A percentile compares a stretch with the other conserved stretches of the same genome.
phyloP scores from a whole-genome alignment of 805 yeast genomes.

The Starmerella geochares region DNA sequence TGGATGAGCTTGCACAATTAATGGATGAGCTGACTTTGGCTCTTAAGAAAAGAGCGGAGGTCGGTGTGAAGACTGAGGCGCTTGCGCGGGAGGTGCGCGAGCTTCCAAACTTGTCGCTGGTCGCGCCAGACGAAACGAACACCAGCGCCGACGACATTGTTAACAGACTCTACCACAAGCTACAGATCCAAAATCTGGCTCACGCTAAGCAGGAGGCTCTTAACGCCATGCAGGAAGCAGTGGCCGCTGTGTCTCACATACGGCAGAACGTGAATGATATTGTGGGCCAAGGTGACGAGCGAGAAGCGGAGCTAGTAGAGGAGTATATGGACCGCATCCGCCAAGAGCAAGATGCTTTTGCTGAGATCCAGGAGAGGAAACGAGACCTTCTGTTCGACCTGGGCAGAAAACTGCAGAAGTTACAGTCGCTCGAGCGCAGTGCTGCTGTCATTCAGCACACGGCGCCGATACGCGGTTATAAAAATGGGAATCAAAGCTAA shows the following conservation, averaged over 20 bases:
- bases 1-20: conserved; percentile 25
- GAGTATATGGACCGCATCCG: conserved; percentile 17
- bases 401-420: neutral
- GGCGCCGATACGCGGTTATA: neutral
- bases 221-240: conserved; percentile 17
- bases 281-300: conserved; percentile 10
- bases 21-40: conserved; percentile 27
- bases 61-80: conserved; percentile 19
- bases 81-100: conserved; percentile 24
- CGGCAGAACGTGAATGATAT: conserved; percentile 15
- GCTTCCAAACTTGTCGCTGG: conserved; percentile 19
- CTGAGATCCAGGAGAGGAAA: conserved; percentile 14
- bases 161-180: conserved; percentile 12
- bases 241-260: conserved; percentile 14
- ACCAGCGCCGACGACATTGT: conserved; percentile 1
- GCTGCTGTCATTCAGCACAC: neutral
- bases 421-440: neutral
- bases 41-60: conserved; percentile 24
- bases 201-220: conserved; percentile 23
- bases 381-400: conserved; percentile 16
- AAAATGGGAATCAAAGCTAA: too few relatives aligned
- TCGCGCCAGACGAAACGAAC: neutral
- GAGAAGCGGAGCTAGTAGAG: conserved; percentile 6
- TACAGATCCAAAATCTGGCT: conserved; percentile 20
- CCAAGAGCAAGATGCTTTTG: conserved; percentile 10